These are phyloP conservation scores for Collybia sp. DNA, from an alignment of 768 basidiomycete species.

Conservation along the genomic window DNA sequence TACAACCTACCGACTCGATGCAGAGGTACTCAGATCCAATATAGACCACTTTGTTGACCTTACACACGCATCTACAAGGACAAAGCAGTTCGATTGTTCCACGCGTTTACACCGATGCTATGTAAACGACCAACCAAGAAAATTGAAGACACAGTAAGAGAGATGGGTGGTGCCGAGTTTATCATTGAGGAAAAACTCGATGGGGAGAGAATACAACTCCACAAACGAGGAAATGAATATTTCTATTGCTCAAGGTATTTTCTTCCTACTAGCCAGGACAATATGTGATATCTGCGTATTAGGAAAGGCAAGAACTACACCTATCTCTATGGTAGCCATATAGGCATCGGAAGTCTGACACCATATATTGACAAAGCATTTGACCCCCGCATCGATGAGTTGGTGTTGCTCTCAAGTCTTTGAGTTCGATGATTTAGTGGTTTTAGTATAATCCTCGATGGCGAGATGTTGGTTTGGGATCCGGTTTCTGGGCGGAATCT, in stretches of 20 bases:
- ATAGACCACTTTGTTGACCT: not conserved
- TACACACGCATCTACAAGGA: constrained; percentile 43
- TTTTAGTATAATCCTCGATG: constrained; percentile 85
- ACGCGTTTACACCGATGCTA: constrained; percentile 91
- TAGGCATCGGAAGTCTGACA: constrained; percentile 83
- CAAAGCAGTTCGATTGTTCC: constrained; percentile 77
- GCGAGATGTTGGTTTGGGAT: constrained; percentile 99
- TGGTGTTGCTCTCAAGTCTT: constrained; percentile 19
- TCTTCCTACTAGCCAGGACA: not conserved
- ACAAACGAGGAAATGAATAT: constrained; percentile 88
- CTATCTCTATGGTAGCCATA: constrained; percentile 83
- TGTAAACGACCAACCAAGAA: constrained; percentile 83
- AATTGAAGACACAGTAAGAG: constrained; percentile 78
- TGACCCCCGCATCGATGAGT: constrained; percentile 77
- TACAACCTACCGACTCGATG: constrained; percentile 58
- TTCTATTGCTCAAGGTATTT: constrained; percentile 86
- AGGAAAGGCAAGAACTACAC: constrained; percentile 93
- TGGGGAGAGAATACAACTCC: constrained; percentile 94
- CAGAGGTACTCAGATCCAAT: constrained; percentile 35
- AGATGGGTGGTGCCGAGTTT: constrained; percentile 78
- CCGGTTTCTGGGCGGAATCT: constrained; percentile 83
- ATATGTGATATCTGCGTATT: not conserved
- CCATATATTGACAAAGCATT: constrained; percentile 80
- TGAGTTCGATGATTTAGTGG: constrained; percentile 1
- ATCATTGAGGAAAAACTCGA: constrained; percentile 97